phyloP scores from a whole-genome alignment of 208 protist species.

The Wallacemonas sp. region DNA sequence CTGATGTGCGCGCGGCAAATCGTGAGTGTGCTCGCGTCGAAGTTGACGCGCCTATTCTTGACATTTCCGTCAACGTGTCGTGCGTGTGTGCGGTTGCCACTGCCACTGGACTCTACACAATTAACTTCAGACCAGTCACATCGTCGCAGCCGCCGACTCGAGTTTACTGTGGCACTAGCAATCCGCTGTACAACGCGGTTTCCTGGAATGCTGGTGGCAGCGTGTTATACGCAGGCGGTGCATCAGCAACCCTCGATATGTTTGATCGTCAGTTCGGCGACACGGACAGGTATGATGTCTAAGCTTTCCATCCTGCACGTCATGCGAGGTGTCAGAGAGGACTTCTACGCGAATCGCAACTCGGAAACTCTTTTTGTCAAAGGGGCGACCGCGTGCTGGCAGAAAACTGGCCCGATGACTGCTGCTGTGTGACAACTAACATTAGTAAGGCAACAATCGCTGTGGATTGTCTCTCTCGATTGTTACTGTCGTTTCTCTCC shows the following conservation, averaged over 20 bases:
- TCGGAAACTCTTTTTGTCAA: no score
- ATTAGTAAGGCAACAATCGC: no score
- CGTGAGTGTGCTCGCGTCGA: constrained; percentile 34
- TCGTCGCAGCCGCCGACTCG: constrained; percentile 45
- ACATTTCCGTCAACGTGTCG: constrained; percentile 59
- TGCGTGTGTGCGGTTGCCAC: constrained; percentile 85
- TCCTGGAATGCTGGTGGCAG: constrained; percentile 72
- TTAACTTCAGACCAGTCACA: constrained; percentile 66
- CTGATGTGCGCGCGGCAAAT: constrained; percentile 83
- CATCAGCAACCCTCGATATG: constrained; percentile 72
- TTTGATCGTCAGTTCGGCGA: constrained; percentile 51
- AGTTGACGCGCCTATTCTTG: constrained; percentile 80
- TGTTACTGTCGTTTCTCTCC: no score
- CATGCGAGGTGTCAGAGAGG: background rate
- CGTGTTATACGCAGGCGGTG: constrained; percentile 75
- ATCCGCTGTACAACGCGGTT: constrained; percentile 76
- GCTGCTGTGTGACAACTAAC: no score
- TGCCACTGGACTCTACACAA: constrained; percentile 75
- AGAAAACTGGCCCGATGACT: no score
- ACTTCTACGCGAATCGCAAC: no score
- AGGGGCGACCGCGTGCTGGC: no score
- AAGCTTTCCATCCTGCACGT: background rate
- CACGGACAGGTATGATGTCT: constrained; percentile 22
- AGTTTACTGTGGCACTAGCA: constrained; percentile 47
- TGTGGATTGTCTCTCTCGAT: no score